A percentile compares a stretch with the other conserved stretches of the same genome.
Evolutionary conservation across 2,329 filamentous ascomycete species (phyloP).

Genomic region (Venturia pyrina): DNA sequence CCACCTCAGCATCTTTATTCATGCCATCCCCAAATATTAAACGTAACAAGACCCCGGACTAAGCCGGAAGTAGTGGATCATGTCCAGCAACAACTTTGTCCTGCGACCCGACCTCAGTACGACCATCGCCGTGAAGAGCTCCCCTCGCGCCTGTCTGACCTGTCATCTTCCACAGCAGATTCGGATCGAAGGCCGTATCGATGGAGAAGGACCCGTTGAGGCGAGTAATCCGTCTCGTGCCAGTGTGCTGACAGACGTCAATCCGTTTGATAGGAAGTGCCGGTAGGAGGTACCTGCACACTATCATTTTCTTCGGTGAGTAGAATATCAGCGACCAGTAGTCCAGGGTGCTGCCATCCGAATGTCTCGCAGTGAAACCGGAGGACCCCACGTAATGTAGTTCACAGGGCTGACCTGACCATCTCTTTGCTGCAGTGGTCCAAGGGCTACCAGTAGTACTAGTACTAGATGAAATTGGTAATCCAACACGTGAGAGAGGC

Average conservation of each 20-base stretch:
- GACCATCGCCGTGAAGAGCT: neutral
- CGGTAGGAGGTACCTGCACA: too few species aligned
- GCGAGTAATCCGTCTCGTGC: neutral
- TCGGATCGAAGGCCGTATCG: neutral
- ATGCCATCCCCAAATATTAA: conserved; percentile 4
- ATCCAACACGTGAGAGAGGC: neutral
- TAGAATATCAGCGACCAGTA: too few species aligned
- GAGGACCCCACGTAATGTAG: neutral
- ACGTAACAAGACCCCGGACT: neutral
- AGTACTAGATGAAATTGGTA: neutral
- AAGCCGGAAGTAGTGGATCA: neutral
- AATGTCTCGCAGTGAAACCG: neutral
- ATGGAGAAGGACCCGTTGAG: neutral
- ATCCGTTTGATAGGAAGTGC: too few species aligned
- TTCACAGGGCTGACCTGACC: neutral
- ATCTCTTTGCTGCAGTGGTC: neutral
- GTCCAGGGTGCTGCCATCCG: neutral
- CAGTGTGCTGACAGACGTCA: too few species aligned
- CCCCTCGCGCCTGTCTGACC: neutral
- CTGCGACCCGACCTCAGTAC: neutral
- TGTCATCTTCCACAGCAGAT: neutral
- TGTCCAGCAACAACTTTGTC: neutral
- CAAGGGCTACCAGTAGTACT: neutral
- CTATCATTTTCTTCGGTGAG: neutral
- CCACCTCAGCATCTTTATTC: neutral